Evolutionary conservation across 2,329 filamentous ascomycete genomes (phyloP), one percentile per base, ranked within the genome.

Genomic region (Venturia effusa): DNA sequence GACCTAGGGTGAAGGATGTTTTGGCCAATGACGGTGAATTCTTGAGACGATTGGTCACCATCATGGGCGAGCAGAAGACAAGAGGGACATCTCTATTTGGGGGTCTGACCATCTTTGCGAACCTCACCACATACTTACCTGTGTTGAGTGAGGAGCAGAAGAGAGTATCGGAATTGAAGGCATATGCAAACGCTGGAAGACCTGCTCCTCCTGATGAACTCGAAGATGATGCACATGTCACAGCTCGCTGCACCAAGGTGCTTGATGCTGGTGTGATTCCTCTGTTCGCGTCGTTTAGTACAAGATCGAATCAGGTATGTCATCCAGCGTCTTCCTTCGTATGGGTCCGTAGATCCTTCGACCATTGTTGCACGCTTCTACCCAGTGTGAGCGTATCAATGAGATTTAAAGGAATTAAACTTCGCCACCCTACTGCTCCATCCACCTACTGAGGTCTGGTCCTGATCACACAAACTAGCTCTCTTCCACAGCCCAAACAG

Each of bases 111-210:
- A 88, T 97, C 63, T 83, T 97, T 68, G 80, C 85, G 63, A 97
- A 97, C 71, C 78, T 99, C 61, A 96, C 91, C 17, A 81, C 84
- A 37, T 97, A 96, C 72, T 82, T 84, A 48, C 92, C 92, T 7
- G 79, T 80, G 8, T 80, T 92, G 48, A 88, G 90, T 0, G 93
- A 97, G 67, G 94, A 99, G 74, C 88, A 97, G 70, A 94, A 93
- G 77, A 91, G 90, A 71, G 90, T 99, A 78, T 84, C 84, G 6
- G 90, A 99, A 73, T 83, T 99, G 55, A 97, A 96, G 78, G 90
- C 92, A 1, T 99, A 97, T 70, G 94, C 94, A 17, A 90, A 96
- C 71, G 89, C 91, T 0, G 86, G 87, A 5, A 92, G 90, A 70
- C 75, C 78, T 1, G 72, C 80, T 0, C 77, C 81, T 2, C 79